Percentiles rank a stretch among this genome's conserved stretches.
Evolutionary conservation across 31 red algal genomes (phyloP).

Genomic region (Porphyra umbilicalis): DNA sequence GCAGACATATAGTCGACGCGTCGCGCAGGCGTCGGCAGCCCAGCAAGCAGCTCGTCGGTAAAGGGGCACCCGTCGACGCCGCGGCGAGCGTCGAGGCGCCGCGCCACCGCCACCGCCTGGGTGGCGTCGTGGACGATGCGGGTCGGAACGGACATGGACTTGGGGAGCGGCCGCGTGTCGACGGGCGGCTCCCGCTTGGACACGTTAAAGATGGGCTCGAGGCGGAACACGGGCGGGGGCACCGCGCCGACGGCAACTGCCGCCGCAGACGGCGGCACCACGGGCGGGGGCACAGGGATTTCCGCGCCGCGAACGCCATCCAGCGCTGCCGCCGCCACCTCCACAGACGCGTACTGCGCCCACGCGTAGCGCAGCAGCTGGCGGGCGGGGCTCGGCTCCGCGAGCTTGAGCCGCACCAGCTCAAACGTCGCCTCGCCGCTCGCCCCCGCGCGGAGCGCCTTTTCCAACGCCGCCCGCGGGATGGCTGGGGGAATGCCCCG

Average conservation of each 20-base stretch:
- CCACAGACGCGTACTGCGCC: constrained; percentile 42
- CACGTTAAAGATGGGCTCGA: constrained; percentile 41
- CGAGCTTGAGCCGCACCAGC: constrained; percentile 49
- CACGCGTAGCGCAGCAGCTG: constrained; percentile 48
- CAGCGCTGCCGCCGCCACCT: constrained; percentile 27
- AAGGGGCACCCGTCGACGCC: constrained; percentile 27
- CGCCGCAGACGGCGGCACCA: neutral
- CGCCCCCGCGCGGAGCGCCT: constrained; percentile 17
- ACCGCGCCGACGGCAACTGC: neutral
- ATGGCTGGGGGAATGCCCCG: constrained; percentile 45
- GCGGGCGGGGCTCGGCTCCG: constrained; percentile 41
- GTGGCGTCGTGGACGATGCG: constrained; percentile 39
- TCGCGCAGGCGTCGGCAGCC: constrained; percentile 10
- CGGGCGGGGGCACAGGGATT: neutral
- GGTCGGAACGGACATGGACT: constrained; percentile 12
- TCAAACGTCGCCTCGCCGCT: constrained; percentile 13
- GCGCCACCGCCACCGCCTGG: constrained; percentile 39
- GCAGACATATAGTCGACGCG: constrained; percentile 37
- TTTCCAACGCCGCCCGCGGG: constrained; percentile 22
- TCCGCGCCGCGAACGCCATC: constrained; percentile 13
- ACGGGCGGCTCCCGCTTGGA: constrained; percentile 19
- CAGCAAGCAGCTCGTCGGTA: constrained; percentile 37
- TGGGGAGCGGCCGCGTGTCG: constrained; percentile 20
- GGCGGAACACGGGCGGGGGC: neutral
- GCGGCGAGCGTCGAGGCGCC: constrained; percentile 28